phyloP scores from a whole-genome alignment of 75 land plant species.

The Picea sitchensis region DNA sequence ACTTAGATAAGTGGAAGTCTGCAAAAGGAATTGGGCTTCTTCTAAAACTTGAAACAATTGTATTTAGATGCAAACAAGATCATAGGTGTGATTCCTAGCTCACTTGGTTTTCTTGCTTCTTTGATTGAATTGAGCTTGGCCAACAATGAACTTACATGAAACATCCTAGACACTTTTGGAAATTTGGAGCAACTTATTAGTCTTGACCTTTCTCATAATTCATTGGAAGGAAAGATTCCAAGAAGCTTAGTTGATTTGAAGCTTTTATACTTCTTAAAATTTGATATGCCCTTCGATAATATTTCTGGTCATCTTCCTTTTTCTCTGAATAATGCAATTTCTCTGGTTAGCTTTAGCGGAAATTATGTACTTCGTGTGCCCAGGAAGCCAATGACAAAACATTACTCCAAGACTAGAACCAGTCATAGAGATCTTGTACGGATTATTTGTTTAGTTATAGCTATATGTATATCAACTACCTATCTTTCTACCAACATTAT shows the following conservation, averaged over 20 bases:
- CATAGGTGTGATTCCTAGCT: conserved; percentile 19
- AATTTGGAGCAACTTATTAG: conserved; percentile 11
- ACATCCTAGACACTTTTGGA: conserved; percentile 26
- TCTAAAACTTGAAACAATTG: neutral
- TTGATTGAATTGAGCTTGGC: conserved; percentile 21
- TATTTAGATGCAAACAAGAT: conserved; percentile 16
- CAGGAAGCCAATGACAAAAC: too few relatives aligned
- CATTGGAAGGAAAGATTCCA: conserved; percentile 23
- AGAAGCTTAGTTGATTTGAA: conserved; percentile 8
- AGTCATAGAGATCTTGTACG: too few relatives aligned
- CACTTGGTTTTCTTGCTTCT: conserved; percentile 5
- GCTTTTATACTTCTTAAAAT: conserved; percentile 10
- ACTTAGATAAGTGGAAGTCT: too few relatives aligned
- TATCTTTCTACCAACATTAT: too few relatives aligned
- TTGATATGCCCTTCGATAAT: conserved; percentile 35
- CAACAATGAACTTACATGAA: conserved; percentile 18
- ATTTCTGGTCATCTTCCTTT: conserved; percentile 25
- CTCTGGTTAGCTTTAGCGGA: neutral
- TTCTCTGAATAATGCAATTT: conserved; percentile 16
- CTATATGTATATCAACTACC: too few relatives aligned
- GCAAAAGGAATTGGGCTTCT: too few relatives aligned
- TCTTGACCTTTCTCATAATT: conserved; percentile 28
- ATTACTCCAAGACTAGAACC: too few relatives aligned
- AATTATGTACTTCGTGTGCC: too few relatives aligned
- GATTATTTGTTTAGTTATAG: too few relatives aligned